Conservation (phyloP, 352 stramenopile genomes). For the Pythium graminicola region DNA sequence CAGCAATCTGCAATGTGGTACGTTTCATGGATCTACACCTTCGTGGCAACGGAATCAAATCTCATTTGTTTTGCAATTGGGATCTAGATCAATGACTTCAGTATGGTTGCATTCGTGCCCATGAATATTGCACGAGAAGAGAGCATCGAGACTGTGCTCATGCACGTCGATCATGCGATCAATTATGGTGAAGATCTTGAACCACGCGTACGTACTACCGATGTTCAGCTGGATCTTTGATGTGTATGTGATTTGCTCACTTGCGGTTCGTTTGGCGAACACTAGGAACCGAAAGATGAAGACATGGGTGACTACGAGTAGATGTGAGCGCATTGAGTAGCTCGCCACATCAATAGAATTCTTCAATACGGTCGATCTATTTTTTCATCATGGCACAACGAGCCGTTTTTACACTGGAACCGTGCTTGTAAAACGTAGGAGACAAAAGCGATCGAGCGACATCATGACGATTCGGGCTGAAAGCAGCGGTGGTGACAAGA, state of each 20-base stretch:
- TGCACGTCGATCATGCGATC: conserved; percentile 94
- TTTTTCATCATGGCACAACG: too few relatives aligned
- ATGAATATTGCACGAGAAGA: conserved; percentile 97
- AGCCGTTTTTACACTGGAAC: neutral
- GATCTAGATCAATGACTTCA: conserved; percentile 91
- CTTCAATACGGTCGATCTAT: too few relatives aligned
- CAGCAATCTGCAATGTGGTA: conserved; percentile 85
- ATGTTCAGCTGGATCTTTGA: conserved; percentile 3
- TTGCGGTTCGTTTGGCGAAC: neutral
- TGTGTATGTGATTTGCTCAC: neutral
- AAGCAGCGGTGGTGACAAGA: conserved; percentile 26
- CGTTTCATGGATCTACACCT: too few relatives aligned
- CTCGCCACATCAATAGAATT: conserved; percentile 6
- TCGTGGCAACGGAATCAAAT: neutral
- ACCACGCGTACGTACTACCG: conserved; percentile 37
- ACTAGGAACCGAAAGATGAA: conserved; percentile 66
- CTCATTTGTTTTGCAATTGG: conserved; percentile 5
- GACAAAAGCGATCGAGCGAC: too few relatives aligned
- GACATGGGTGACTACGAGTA: conserved; percentile 25
- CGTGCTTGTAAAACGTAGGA: too few relatives aligned
- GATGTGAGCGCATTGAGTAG: neutral
- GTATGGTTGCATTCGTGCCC: conserved; percentile 96
- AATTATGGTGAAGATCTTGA: conserved; percentile 97
- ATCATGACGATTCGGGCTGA: conserved; percentile 17
- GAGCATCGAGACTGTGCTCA: conserved; percentile 93